Evolutionary conservation across 306 rosid genomes (phyloP), one percentile per base, ranked within the genome.

Genomic region (Senna siamea): DNA sequence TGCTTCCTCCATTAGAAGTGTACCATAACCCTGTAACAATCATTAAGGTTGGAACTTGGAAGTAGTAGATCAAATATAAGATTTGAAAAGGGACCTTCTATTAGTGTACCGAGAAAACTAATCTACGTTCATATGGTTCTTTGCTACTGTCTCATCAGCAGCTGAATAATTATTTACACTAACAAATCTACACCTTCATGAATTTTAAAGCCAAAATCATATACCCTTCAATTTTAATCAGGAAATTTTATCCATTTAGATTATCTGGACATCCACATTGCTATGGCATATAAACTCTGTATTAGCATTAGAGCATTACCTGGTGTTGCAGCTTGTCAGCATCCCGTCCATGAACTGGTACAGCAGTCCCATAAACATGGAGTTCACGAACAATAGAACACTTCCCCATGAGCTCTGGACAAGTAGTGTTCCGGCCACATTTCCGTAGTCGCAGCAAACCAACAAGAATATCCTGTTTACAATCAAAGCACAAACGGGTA

Each of bases 321-420:
- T 92, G 99, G 83, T 94, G 99, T 73, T 94, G 99, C 67, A 91
- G 85, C 85, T 94, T 94, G 67, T 87, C 99, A 18, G 97, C 88
- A 81, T 92, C 96, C 67, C 97, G 80, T 28, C 97, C 99, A 70
- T 94, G 97, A 83, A 92, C 99, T 26, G 99, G 99, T 53, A 94
- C 99, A 17, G 99, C 99, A 71, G 98, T 94, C 59, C 99, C 99
- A 74, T 94, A 94, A 72, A 94, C 97, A 37, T 94, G 99, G 69
- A 94, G 97, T 73, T 94, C 99, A 6, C 99, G 99, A 69, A 92
- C 89, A 76, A 90, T 87, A 59, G 99, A 94, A 55, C 98, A 92
- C 79, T 77, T 94, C 43, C 95, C 99, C 79, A 86, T 58, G 44
- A 90, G 93, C 83, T 92, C 96, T 34, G 97, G 93, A 84, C 96